These are phyloP conservation scores for Penicillium pulvis DNA, from an alignment of 495 filamentous ascomycete genomes.

Conservation along the genomic window DNA sequence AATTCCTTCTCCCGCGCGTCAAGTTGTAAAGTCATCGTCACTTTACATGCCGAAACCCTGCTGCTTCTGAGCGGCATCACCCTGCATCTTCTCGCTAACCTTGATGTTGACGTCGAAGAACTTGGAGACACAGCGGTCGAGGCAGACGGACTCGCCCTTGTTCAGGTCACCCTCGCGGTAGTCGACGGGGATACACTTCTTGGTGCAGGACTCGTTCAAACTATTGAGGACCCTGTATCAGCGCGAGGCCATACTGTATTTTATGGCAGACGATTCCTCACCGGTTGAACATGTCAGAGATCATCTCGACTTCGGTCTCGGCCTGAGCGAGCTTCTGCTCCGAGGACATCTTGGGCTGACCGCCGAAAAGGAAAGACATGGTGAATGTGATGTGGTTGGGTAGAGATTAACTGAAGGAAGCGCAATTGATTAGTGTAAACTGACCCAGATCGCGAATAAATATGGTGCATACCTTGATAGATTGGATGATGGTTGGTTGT, in stretches of 20 bases:
- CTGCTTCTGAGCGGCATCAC: constrained; percentile 56
- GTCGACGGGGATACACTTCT: constrained; percentile 86
- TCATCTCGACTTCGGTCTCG: constrained; percentile 88
- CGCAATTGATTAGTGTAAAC: constrained; percentile 4
- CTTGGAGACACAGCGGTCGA: constrained; percentile 94
- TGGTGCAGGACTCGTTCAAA: constrained; percentile 81
- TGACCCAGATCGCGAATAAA: not conserved
- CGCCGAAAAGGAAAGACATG: constrained; percentile 96
- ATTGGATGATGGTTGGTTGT: constrained; percentile 9
- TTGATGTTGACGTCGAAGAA: constrained; percentile 99
- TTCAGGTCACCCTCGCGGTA: constrained; percentile 96
- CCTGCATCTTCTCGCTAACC: constrained; percentile 81
- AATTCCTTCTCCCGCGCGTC: not conserved
- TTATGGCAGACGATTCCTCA: constrained; percentile 38
- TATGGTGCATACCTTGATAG: constrained; percentile 3
- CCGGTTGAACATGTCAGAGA: constrained; percentile 96
- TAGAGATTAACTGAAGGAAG: constrained; percentile 7
- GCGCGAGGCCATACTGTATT: not conserved
- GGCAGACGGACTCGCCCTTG: constrained; percentile 97
- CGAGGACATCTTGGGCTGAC: constrained; percentile 81
- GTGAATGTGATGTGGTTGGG: constrained; percentile 34
- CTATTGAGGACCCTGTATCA: constrained; percentile 41
- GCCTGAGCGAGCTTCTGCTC: constrained; percentile 94
- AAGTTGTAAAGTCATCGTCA: constrained; percentile 8
- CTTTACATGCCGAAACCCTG: constrained; percentile 57